Percentiles rank a stretch among this genome's conserved stretches.
Conservation (phyloP, 164 flowering plant genomes). For the Tetrastigma voinierianum region DNA sequence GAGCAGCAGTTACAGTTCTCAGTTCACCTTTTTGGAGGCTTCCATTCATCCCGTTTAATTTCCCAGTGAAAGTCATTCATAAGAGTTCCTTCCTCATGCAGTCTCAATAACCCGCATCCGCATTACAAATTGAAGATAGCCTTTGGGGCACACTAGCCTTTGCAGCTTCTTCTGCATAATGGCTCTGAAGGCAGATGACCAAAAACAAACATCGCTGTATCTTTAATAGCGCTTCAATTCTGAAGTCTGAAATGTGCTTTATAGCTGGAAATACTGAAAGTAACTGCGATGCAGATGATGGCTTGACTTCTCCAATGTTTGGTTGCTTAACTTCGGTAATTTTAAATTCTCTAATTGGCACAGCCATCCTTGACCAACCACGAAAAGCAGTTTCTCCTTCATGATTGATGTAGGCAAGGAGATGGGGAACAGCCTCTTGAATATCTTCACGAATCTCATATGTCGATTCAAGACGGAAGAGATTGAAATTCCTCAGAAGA, state of each 20-base stretch:
- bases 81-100: slow-evolving; percentile 90
- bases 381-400: slow-evolving; percentile 98
- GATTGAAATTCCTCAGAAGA: slow-evolving; percentile 93
- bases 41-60: slow-evolving; percentile 97
- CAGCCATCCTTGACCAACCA: slow-evolving; percentile 99
- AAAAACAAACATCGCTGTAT: slow-evolving; percentile 97
- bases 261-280: slow-evolving; percentile 86
- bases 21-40: slow-evolving; percentile 98
- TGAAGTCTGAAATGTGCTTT: slow-evolving; percentile 76
- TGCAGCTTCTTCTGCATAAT: slow-evolving; percentile 73
- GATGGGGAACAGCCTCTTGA: slow-evolving; percentile 97
- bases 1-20: slow-evolving; percentile 86
- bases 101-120: slow-evolving; percentile 93
- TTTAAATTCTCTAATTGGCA: slow-evolving; percentile 83
- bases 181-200: slow-evolving; percentile 93
- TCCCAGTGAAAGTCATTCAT: slow-evolving; percentile 99
- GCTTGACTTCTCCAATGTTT: slow-evolving; percentile 97
- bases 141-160: slow-evolving; percentile 84
- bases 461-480: slow-evolving; percentile 96
- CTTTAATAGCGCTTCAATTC: slow-evolving; percentile 97
- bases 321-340: slow-evolving; percentile 95
- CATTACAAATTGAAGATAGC: slow-evolving; percentile 94
- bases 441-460: slow-evolving; percentile 99
- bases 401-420: slow-evolving; percentile 84
- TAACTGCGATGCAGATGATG: slow-evolving; percentile 95